Percentiles rank a stretch among this genome's conserved stretches.
phyloP scores from a whole-genome alignment of 2,329 filamentous ascomycete genomes.

The Arthrobotrys musiformis region DNA sequence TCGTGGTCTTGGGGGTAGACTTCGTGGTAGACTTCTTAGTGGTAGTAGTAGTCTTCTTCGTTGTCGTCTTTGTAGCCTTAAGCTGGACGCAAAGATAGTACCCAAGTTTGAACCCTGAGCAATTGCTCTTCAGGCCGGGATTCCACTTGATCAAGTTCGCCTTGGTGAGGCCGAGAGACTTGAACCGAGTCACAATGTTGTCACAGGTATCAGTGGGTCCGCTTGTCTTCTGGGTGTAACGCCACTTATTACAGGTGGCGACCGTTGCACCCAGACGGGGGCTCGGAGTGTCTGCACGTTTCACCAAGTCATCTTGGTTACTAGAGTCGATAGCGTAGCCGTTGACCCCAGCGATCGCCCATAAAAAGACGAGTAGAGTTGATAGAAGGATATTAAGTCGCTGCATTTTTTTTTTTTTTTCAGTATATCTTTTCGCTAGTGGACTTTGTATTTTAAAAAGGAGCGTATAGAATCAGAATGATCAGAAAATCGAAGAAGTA shows the following conservation, averaged over 20 bases:
- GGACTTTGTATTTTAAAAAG: background rate
- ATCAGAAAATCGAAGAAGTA: background rate
- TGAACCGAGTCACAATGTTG: slow-evolving; percentile 20
- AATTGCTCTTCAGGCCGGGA: slow-evolving; percentile 15
- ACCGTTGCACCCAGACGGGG: background rate
- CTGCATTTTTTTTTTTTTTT: slow-evolving; percentile 13
- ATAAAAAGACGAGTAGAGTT: slow-evolving; percentile 25
- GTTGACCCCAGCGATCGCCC: slow-evolving; percentile 27
- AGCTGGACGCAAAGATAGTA: slow-evolving; percentile 22
- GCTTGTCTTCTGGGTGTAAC: background rate
- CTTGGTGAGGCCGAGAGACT: slow-evolving; percentile 12
- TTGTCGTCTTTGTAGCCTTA: slow-evolving; percentile 1
- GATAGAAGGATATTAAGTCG: slow-evolving; percentile 47
- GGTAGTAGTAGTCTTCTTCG: background rate
- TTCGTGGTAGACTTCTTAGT: background rate
- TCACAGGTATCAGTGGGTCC: slow-evolving; percentile 18
- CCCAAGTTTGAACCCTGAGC: background rate
- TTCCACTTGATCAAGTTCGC: slow-evolving; percentile 37
- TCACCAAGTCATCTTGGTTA: background rate
- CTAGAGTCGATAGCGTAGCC: slow-evolving; percentile 16
- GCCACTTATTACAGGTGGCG: slow-evolving; percentile 17
- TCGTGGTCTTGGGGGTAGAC: slow-evolving; percentile 6
- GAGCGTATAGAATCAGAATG: slow-evolving; percentile 16
- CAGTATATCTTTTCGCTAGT: background rate
- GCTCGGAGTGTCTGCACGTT: background rate